These are phyloP conservation scores for Exutisphaerella laricina DNA, from an alignment of 2,329 filamentous ascomycete species.

Conservation along the genomic window DNA sequence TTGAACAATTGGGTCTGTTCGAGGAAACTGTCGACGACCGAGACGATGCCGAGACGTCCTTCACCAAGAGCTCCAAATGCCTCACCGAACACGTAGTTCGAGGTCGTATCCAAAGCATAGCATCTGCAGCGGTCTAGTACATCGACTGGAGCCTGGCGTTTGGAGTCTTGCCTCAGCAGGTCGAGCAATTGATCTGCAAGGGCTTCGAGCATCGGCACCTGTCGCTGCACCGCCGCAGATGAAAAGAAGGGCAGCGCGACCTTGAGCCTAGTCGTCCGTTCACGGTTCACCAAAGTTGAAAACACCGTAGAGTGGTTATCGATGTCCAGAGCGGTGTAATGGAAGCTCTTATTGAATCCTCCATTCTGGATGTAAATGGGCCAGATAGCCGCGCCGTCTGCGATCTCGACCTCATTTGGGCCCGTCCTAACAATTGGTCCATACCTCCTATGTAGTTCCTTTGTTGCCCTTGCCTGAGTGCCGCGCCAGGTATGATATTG, in stretches of 20 bases:
- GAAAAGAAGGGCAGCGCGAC: slow-evolving; percentile 4
- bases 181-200: background rate
- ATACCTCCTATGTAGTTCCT: background rate
- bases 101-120: background rate
- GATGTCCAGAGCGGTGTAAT: slow-evolving; percentile 1
- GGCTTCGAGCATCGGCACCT: background rate
- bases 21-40: slow-evolving; percentile 2
- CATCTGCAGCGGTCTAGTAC: background rate
- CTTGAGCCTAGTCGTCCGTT: background rate
- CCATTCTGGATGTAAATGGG: slow-evolving; percentile 4
- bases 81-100: slow-evolving; percentile 1
- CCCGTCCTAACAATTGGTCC: background rate
- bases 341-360: slow-evolving; percentile 1
- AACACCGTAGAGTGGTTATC: slow-evolving; percentile 2
- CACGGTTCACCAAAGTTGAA: background rate
- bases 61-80: background rate
- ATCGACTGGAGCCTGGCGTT: background rate
- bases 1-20: background rate
- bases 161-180: background rate
- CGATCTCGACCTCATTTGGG: slow-evolving; percentile 3
- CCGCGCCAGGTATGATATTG: slow-evolving; percentile 1
- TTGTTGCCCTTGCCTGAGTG: background rate
- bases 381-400: slow-evolving; percentile 1
- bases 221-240: background rate
- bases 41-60: background rate